phyloP scores from a whole-genome alignment of 257 asterid genomes.

The Solanum chaucha region DNA sequence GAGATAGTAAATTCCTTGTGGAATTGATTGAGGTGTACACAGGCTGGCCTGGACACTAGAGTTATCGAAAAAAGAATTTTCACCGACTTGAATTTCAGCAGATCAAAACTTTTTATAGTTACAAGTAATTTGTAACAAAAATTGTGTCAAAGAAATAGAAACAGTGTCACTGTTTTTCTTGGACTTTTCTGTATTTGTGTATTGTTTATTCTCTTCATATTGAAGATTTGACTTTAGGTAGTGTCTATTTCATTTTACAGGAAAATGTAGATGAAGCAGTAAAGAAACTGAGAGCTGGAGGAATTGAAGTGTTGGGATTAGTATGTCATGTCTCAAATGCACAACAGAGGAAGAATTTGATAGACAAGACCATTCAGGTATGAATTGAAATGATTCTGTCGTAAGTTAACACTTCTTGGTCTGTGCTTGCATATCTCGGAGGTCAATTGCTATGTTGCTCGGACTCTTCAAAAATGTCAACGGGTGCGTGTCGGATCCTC shows the following conservation, averaged over 20 bases:
- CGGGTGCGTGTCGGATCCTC: too few relatives aligned
- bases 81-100: not conserved
- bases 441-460: not conserved
- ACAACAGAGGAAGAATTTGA: constrained; percentile 68
- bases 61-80: not conserved
- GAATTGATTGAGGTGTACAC: not conserved
- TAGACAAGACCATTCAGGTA: constrained; percentile 66
- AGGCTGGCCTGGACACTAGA: not conserved
- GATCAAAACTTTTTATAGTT: not conserved
- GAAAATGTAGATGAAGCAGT: constrained; percentile 85
- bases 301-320: constrained; percentile 63
- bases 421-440: not conserved
- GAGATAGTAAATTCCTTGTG: not conserved
- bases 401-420: not conserved
- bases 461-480: too few relatives aligned
- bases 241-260: constrained; percentile 24
- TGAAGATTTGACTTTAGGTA: not conserved
- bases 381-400: not conserved
- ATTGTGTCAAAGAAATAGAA: not conserved
- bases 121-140: not conserved
- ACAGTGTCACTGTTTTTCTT: not conserved
- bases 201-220: not conserved
- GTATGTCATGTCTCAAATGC: constrained; percentile 85
- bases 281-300: constrained; percentile 44
- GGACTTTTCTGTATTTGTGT: not conserved